Conservation (phyloP, 2,329 filamentous ascomycete genomes). For the Diplocarpon rosae region DNA sequence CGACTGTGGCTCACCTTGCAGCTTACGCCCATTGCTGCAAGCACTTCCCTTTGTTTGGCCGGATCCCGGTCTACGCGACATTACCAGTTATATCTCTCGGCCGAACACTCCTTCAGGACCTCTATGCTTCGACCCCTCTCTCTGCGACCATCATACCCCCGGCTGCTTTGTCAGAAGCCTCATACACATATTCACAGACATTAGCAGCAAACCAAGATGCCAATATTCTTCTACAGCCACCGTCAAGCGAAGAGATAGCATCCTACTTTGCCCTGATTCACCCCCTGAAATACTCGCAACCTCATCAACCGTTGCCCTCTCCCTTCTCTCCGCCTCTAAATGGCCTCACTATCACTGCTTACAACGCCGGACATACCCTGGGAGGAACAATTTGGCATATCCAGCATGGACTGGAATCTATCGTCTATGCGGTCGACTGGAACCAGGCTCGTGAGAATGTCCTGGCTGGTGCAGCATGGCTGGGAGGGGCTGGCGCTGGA, state of each 20-base stretch:
- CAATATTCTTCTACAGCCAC: conserved; percentile 50
- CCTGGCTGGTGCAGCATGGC: conserved; percentile 84
- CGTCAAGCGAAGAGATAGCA: conserved; percentile 79
- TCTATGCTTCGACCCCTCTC: conserved; percentile 83
- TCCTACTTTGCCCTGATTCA: conserved; percentile 86
- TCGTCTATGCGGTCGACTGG: conserved; percentile 97
- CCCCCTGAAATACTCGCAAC: conserved; percentile 91
- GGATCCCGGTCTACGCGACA: conserved; percentile 91
- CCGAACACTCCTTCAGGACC: conserved; percentile 78
- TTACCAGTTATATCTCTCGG: conserved; percentile 88
- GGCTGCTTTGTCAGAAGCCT: conserved; percentile 56
- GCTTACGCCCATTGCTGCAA: conserved; percentile 97
- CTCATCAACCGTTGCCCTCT: conserved; percentile 78
- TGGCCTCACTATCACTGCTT: conserved; percentile 88
- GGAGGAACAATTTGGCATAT: conserved; percentile 99
- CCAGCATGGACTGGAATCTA: conserved; percentile 89
- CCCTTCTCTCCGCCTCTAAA: conserved; percentile 83
- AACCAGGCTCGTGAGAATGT: conserved; percentile 96
- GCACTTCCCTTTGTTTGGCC: conserved; percentile 80
- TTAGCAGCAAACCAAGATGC: conserved; percentile 39
- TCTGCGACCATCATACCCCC: conserved; percentile 74
- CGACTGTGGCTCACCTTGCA: conserved; percentile 81
- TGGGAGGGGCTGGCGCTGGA: conserved; percentile 68
- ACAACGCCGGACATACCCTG: conserved; percentile 90
- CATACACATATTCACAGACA: conserved; percentile 43